Conservation (phyloP, 2,329 filamentous ascomycete genomes). For the Fusarium devonianum region DNA sequence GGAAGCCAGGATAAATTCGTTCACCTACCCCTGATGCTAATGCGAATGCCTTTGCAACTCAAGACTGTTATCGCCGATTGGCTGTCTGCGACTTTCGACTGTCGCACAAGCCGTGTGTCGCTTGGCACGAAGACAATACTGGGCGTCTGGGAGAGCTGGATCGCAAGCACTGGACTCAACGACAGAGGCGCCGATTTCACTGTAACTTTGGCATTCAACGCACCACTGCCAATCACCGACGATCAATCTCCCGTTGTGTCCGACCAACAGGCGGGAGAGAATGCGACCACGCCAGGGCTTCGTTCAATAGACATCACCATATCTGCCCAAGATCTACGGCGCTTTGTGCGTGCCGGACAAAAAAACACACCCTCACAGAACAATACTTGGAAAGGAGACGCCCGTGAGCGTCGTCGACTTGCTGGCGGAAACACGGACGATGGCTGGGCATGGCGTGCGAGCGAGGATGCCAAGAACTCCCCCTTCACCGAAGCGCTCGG, state of each 20-base stretch:
- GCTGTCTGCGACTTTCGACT: slow-evolving; percentile 62
- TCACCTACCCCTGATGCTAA: slow-evolving; percentile 59
- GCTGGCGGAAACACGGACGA: slow-evolving; percentile 58
- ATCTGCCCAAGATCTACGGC: slow-evolving; percentile 54
- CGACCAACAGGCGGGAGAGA: slow-evolving; percentile 25
- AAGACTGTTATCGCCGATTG: slow-evolving; percentile 60
- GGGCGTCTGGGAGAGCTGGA: slow-evolving; percentile 60
- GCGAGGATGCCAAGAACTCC: slow-evolving; percentile 31
- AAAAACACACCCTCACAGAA: slow-evolving; percentile 7
- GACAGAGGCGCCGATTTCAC: slow-evolving; percentile 54
- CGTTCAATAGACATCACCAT: slow-evolving; percentile 61
- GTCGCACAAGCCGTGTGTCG: slow-evolving; percentile 58
- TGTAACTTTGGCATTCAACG: slow-evolving; percentile 59
- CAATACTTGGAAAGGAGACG: slow-evolving; percentile 44
- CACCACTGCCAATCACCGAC: slow-evolving; percentile 43
- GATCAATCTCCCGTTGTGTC: slow-evolving; percentile 12
- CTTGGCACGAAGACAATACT: slow-evolving; percentile 61
- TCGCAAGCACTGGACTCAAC: slow-evolving; percentile 48
- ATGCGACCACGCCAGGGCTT: slow-evolving; percentile 41
- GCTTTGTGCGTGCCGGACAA: slow-evolving; percentile 55
- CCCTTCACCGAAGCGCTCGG: slow-evolving; percentile 60
- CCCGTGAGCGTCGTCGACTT: slow-evolving; percentile 52
- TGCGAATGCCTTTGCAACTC: slow-evolving; percentile 63
- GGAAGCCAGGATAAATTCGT: slow-evolving; percentile 48
- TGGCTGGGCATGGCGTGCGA: slow-evolving; percentile 59